phyloP scores from a whole-genome alignment of 192 early-diverging fungal species.

The Entomortierella lignicola region DNA sequence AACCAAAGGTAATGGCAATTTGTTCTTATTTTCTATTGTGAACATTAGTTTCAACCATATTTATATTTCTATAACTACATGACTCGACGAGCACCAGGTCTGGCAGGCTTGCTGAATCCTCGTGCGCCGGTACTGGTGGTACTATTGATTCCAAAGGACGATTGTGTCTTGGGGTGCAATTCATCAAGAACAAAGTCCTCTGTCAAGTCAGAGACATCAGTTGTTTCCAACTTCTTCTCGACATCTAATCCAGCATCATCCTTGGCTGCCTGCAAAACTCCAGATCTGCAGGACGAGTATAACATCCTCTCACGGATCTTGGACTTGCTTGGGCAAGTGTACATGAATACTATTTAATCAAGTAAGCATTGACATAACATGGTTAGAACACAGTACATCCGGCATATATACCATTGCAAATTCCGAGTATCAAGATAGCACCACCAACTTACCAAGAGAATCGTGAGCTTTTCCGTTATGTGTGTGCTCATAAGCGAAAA shows the following conservation, averaged over 20 bases:
- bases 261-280: slow-evolving; percentile 68
- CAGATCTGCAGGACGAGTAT: slow-evolving; percentile 81
- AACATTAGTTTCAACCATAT: no score
- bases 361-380: slow-evolving; percentile 14
- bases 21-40: no score
- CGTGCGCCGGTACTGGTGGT: slow-evolving; percentile 5
- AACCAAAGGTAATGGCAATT: no score
- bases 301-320: slow-evolving; percentile 93
- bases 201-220: slow-evolving; percentile 67
- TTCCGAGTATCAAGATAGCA: no score
- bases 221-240: slow-evolving; percentile 76
- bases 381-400: no score
- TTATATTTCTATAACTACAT: slow-evolving; percentile 19
- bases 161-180: slow-evolving; percentile 45
- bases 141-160: not conserved
- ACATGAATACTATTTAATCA: slow-evolving; percentile 77
- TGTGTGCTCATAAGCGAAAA: slow-evolving; percentile 65
- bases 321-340: slow-evolving; percentile 83
- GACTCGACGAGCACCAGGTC: slow-evolving; percentile 49
- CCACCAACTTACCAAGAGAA: slow-evolving; percentile 54
- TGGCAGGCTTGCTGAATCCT: slow-evolving; percentile 43
- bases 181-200: slow-evolving; percentile 66
- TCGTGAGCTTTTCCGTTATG: slow-evolving; percentile 56
- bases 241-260: slow-evolving; percentile 65
- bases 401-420: no score